These are phyloP conservation scores for Kodamaea arcana DNA, from an alignment of 1,139 yeast species.

Conservation along the genomic window DNA sequence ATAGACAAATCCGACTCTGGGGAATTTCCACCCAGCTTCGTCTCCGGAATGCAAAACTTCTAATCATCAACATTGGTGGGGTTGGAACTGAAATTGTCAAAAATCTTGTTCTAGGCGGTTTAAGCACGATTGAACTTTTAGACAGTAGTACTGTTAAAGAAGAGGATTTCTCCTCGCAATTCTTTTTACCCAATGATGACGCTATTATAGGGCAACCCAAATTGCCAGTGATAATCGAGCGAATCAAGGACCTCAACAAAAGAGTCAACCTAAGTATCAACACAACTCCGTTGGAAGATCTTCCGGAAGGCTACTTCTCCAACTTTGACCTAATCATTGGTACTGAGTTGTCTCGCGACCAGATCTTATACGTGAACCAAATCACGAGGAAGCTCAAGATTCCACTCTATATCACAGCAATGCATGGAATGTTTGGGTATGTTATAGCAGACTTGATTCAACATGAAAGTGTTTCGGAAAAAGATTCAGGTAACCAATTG, in stretches of 20 bases:
- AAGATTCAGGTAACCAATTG: conserved; percentile 49
- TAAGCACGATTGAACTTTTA: conserved; percentile 69
- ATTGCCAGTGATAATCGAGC: conserved; percentile 49
- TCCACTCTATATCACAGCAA: conserved; percentile 66
- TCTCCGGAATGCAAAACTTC: conserved; percentile 67
- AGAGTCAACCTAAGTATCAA: conserved; percentile 57
- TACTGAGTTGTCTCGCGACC: conserved; percentile 53
- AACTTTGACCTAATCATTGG: conserved; percentile 71
- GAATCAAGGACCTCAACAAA: conserved; percentile 71
- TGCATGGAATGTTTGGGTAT: conserved; percentile 82
- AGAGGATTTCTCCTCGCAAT: conserved; percentile 72
- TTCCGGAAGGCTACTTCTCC: conserved; percentile 39
- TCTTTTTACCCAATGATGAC: conserved; percentile 62
- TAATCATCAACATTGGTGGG: conserved; percentile 66
- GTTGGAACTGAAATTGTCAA: conserved; percentile 78
- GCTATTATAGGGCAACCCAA: conserved; percentile 46
- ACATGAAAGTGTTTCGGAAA: conserved; percentile 46
- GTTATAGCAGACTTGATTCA: conserved; percentile 72
- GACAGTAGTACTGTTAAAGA: conserved; percentile 56
- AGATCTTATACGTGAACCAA: conserved; percentile 44
- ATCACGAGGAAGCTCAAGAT: conserved; percentile 52
- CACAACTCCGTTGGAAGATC: conserved; percentile 25
- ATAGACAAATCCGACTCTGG: conserved; percentile 94
- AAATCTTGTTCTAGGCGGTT: conserved; percentile 84
- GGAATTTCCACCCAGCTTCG: conserved; percentile 89